Base-by-base conservation (phyloP, 257 asterid genomes). In the Nicotiana tomentosiformis region DNA sequence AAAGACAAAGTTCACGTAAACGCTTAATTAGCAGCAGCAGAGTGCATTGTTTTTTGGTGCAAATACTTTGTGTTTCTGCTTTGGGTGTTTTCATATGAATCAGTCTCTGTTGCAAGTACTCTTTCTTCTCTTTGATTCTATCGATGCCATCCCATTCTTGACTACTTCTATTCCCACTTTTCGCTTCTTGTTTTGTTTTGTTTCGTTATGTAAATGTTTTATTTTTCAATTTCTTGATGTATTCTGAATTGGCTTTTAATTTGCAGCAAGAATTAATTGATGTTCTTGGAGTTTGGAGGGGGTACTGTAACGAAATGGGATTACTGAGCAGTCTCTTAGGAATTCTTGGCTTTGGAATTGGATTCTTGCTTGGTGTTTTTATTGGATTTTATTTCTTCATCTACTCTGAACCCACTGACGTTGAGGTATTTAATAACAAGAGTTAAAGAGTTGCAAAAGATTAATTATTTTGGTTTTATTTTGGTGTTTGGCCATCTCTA, bases 351-450 rank as follows among this genome's bases (percentile, higher is more conserved):
- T 95, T 90, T 79, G 92, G 91, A 82, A 83, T 92, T 81, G 98
- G 98, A 60, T 78, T 92, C 43, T 90, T 87, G 6, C 55, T 91
- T 86, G 98, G 98, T 57, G 80, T 95, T 58, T 77, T 86, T 7
- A 86, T 95, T 60, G 98, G 98, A 5, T 95, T 95, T 84, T 93
- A 86, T 82, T 81, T 90, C 55, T 92, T 95, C 86, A 81, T 95
- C 85, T 93, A 89, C 85, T 81, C 93, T 23, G 79, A 90, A 81
- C 87, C 90, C 16, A 81, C 82, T 80, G 92, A 89, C 60, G 90
- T 89, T 66, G 85, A 92, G 97, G 98, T 94, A n/a, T 43, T 10
- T 43, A 43, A 43, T 43, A 1, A 8, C 0, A 43, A 43, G 9
- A 5, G 43, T 35, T 35, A 35, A 35, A 35, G 49, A 1, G 49